These are phyloP conservation scores for Papilionanthe hybrid DNA, from an alignment of 116 monocot species.

Conservation along the genomic window DNA sequence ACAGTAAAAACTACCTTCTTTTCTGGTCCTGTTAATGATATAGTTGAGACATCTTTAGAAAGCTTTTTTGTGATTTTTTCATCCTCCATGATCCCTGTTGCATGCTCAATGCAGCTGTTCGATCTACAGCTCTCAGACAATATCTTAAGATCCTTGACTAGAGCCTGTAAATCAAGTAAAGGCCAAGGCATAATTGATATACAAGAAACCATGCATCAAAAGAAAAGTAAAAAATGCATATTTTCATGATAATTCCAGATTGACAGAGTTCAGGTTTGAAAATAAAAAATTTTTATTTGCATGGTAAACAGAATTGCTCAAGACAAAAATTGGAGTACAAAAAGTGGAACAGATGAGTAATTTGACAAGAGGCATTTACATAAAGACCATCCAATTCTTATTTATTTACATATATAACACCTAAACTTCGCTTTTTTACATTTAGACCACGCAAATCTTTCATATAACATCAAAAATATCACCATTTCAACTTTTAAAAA, in stretches of 20 bases:
- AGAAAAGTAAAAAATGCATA: background rate
- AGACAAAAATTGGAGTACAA: background rate
- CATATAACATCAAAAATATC: too few relatives aligned
- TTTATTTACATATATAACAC: too few relatives aligned
- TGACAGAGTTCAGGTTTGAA: background rate
- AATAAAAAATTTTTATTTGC: background rate
- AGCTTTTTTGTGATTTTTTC: conserved; percentile 77
- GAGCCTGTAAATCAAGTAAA: conserved; percentile 27
- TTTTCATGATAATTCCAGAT: background rate
- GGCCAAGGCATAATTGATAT: background rate
- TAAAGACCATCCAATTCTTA: too few relatives aligned
- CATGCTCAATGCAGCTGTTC: conserved; percentile 86
- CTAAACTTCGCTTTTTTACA: too few relatives aligned
- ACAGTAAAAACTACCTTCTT: conserved; percentile 46
- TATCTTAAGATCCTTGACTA: conserved; percentile 58
- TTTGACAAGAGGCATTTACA: background rate
- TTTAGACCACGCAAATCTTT: too few relatives aligned
- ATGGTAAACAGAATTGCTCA: background rate
- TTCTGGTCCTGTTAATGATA: conserved; percentile 47
- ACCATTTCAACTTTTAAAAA: too few relatives aligned
- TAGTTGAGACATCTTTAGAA: conserved; percentile 70
- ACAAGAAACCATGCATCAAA: too few relatives aligned
- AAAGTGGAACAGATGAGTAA: background rate
- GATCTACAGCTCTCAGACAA: conserved; percentile 78
- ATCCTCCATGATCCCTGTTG: conserved; percentile 81